Evolutionary conservation across 2,329 filamentous ascomycete genomes (phyloP), one percentile per base, ranked within the genome.

Genomic region (Clonostachys byssicola): DNA sequence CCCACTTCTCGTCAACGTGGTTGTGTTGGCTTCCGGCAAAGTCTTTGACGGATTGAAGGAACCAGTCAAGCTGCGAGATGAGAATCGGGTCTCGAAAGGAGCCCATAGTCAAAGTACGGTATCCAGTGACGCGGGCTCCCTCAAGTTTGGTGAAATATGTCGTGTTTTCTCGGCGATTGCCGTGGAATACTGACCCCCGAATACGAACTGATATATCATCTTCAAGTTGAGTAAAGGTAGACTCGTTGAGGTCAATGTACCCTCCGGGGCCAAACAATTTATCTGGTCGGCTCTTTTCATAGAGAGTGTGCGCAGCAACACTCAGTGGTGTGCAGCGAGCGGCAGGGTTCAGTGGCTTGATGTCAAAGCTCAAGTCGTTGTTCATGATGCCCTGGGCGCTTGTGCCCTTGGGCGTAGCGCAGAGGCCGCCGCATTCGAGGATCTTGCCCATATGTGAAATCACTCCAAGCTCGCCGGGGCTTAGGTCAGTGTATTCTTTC

Each of bases 231-330:
- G 42, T 44, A n/a, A 46, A 49, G 12, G 8, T 10, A 16, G 41
- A 33, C 68, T 75, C 42, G 0, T 61, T 60, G 0, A 80, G 57
- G 40, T 74, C 60, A 0, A 80, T 61, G 7, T 60, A 55, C 0
- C 77, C 78, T 0, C 77, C 78, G 0, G 77, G 78, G 0, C 77
- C 77, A 6, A 60, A 50, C 2, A 80, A 54, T 2, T 73, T 53
- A 54, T 81, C 77, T 0, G 78, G 77, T 14, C 77, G 56, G 0
- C 68, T 65, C 49, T 80, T 81, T 60, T 80, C 77, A 45, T 81
- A 81, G 10, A 81, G 56, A 0, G 75, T 72, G 50, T 81, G 77
- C 0, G 77, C 73, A 1, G 75, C 75, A 1, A 81, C 75, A 0
- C 70, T 72, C 0, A 72, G 47, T 0, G 73, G 67, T 0, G 72